Percentiles rank a stretch among this genome's conserved stretches.
Conservation (phyloP, 495 filamentous ascomycete genomes). For the Aspergillus avenaceus region DNA sequence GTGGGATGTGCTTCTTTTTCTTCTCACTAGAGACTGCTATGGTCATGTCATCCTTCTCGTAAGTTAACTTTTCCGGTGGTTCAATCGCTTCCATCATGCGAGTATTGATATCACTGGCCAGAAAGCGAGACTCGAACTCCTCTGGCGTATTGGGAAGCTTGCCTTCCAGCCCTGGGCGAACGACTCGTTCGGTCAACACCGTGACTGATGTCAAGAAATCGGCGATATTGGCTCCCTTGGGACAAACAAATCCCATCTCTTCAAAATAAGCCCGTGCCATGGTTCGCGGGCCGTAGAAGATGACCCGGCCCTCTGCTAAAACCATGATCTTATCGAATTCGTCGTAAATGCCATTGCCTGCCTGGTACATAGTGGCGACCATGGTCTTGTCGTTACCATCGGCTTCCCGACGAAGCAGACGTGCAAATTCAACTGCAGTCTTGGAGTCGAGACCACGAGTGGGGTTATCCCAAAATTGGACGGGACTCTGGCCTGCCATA, state of each 20-base stretch:
- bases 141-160: slow-evolving; percentile 67
- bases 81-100: slow-evolving; percentile 63
- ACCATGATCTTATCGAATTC: slow-evolving; percentile 75
- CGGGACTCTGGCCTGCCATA: slow-evolving; percentile 58
- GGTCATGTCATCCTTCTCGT: slow-evolving; percentile 39
- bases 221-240: slow-evolving; percentile 64
- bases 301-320: slow-evolving; percentile 74
- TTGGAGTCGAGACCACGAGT: slow-evolving; percentile 77
- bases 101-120: slow-evolving; percentile 59
- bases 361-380: slow-evolving; percentile 78
- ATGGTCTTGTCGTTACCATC: slow-evolving; percentile 63
- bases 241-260: slow-evolving; percentile 67
- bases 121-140: slow-evolving; percentile 70
- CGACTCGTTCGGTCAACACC: slow-evolving; percentile 60
- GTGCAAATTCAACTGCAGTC: slow-evolving; percentile 76
- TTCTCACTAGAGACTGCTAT: slow-evolving; percentile 45
- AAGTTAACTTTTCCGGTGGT: slow-evolving; percentile 36
- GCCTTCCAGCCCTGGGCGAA: slow-evolving; percentile 60
- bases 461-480: slow-evolving; percentile 86
- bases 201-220: slow-evolving; percentile 82
- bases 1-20: slow-evolving; percentile 48
- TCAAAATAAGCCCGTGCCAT: slow-evolving; percentile 65
- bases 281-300: slow-evolving; percentile 65
- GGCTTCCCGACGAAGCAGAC: slow-evolving; percentile 61
- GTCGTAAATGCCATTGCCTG: slow-evolving; percentile 71